Conservation (phyloP, 257 asterid genomes). For the Thymus quinquecostatus region DNA sequence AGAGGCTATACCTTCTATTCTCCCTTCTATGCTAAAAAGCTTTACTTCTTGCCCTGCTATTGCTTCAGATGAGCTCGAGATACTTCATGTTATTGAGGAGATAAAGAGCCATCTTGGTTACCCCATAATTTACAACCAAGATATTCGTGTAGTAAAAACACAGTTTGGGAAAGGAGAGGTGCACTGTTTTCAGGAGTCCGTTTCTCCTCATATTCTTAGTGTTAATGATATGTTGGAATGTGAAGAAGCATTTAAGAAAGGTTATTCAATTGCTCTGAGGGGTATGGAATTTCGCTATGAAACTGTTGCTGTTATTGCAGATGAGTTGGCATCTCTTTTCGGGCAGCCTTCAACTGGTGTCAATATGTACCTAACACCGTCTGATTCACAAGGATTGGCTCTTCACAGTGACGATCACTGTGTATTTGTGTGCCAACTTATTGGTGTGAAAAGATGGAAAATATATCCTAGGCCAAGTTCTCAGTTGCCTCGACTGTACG, state of each 20-base stretch:
- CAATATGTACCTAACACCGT: slow-evolving; percentile 84
- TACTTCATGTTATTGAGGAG: slow-evolving; percentile 60
- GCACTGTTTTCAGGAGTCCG: slow-evolving; percentile 54
- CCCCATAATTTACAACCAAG: slow-evolving; percentile 68
- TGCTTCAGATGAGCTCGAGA: slow-evolving; percentile 62
- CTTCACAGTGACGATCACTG: slow-evolving; percentile 88
- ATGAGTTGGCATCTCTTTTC: slow-evolving; percentile 64
- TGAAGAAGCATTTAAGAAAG: slow-evolving; percentile 63
- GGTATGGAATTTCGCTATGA: slow-evolving; percentile 71
- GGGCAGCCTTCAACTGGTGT: slow-evolving; percentile 91
- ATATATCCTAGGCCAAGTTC: slow-evolving; percentile 43
- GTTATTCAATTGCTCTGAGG: slow-evolving; percentile 79
- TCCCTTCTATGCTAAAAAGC: slow-evolving; percentile 55
- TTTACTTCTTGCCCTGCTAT: slow-evolving; percentile 70
- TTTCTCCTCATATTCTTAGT: slow-evolving; percentile 39
- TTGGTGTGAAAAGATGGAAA: slow-evolving; percentile 66
- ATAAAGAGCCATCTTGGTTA: slow-evolving; percentile 57
- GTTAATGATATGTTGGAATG: slow-evolving; percentile 55
- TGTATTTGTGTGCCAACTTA: slow-evolving; percentile 77
- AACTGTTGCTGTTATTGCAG: slow-evolving; percentile 63
- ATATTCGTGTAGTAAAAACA: slow-evolving; percentile 74
- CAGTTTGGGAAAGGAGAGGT: slow-evolving; percentile 42
- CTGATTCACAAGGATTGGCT: slow-evolving; percentile 78
- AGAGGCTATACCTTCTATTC: slow-evolving; percentile 43
- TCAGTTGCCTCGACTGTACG: slow-evolving; percentile 74